Evolutionary conservation across 306 rosid species (phyloP), one percentile per base, ranked within the genome.

Genomic region (Comarum palustre): DNA sequence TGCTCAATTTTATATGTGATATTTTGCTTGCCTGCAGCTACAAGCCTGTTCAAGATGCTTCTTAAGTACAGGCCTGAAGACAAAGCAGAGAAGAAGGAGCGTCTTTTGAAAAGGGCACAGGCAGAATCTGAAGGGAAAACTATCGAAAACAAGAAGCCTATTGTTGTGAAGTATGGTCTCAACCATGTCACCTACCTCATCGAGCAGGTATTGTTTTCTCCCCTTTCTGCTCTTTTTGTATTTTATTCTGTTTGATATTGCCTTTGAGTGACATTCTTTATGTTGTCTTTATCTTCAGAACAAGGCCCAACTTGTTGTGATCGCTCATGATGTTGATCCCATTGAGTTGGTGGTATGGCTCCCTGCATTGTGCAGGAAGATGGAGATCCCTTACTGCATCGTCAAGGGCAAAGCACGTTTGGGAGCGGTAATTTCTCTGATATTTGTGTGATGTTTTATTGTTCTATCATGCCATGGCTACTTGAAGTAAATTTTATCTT

Each of bases 371-470:
- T 90, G 96, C 77, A 85, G 96, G 80, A 90, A 90, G 76, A 90
- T 90, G 96, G 96, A 90, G 73, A 88, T 90, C 43, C 96, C 96
- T 0, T 88, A 90, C 79, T 90, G 96, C 88, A 90, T 90, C 16
- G 96, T 90, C 43, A 90, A 88, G 82, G 96, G 96, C n/a, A 90
- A 88, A 81, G 85, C 96, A 1, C 92, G 96, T 19, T 50, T 90
- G 42, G 96, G 96, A 80, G 60, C 94, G 38, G 96, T 90, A 88
- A 66, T 38, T 22, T 10, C 29, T 8, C 19, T 36, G 17, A 12
- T 16, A 12, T 64, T 15, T 20, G 38, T 59, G n/a, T 12, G 8
- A 39, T 36, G 10, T 13, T 17, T 16, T 31, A 6, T 2, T 13
- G 4, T 58, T 13, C 3, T 2, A 5, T 27, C 38, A 14, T 27